A percentile compares a stretch with the other conserved stretches of the same genome.
Conservation (phyloP, 2,329 filamentous ascomycete species). For the Monosporascus sp. region DNA sequence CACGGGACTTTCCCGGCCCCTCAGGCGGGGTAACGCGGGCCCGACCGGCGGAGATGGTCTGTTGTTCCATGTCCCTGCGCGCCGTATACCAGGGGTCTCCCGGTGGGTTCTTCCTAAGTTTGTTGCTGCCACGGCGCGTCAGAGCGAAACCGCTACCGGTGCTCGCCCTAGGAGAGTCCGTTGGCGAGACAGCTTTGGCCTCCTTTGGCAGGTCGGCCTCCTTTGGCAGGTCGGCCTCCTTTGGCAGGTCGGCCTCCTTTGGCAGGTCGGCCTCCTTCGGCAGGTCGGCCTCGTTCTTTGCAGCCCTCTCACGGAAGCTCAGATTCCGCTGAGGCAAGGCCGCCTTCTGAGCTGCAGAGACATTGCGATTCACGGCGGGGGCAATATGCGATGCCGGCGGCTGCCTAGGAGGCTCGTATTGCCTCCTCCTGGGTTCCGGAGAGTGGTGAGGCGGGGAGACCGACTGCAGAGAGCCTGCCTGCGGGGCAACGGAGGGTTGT, state of each 20-base stretch:
- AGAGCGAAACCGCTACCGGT: slow-evolving; percentile 33
- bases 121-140: slow-evolving; percentile 51
- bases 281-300: slow-evolving; percentile 35
- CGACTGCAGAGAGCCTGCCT: no score
- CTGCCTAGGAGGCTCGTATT: slow-evolving; percentile 22
- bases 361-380: slow-evolving; percentile 19
- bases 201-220: slow-evolving; percentile 18
- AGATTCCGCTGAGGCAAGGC: slow-evolving; percentile 48
- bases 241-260: slow-evolving; percentile 11
- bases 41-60: slow-evolving; percentile 23
- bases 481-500: slow-evolving; percentile 3
- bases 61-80: slow-evolving; percentile 39
- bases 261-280: no score
- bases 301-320: slow-evolving; percentile 57
- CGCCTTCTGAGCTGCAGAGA: slow-evolving; percentile 19
- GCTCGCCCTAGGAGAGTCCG: slow-evolving; percentile 14
- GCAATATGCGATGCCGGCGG: slow-evolving; percentile 24
- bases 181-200: slow-evolving; percentile 21
- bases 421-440: slow-evolving; percentile 22
- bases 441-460: slow-evolving; percentile 21
- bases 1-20: neutral
- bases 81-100: slow-evolving; percentile 43
- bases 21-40: slow-evolving; percentile 12
- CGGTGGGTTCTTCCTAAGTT: slow-evolving; percentile 53
- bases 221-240: neutral